Percentiles rank a stretch among this genome's conserved stretches.
phyloP scores from a whole-genome alignment of 2,329 filamentous ascomycete genomes.

The Aureobasidium sp. region DNA sequence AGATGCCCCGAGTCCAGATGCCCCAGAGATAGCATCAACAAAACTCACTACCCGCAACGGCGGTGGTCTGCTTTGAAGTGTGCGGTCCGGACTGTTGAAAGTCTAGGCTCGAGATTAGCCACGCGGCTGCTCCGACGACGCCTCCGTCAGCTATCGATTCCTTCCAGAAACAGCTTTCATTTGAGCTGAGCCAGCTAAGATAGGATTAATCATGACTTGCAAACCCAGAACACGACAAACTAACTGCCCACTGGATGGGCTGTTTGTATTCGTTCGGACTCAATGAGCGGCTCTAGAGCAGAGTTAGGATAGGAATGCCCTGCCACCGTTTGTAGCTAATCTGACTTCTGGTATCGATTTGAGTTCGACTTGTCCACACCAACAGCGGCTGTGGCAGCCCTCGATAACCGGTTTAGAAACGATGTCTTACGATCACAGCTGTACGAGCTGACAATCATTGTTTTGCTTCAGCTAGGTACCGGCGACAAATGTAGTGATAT shows the following conservation, averaged over 20 bases:
- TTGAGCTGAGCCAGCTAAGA: background rate
- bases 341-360: background rate
- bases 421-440: background rate
- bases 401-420: background rate
- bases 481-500: background rate
- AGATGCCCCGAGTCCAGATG: background rate
- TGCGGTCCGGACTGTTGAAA: background rate
- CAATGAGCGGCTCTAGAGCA: background rate
- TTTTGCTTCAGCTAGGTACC: background rate
- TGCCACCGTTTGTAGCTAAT: background rate
- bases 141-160: background rate
- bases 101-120: background rate
- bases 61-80: background rate
- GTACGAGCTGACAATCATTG: background rate
- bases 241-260: background rate
- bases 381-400: background rate
- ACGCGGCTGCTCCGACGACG: background rate
- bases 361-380: background rate
- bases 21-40: background rate
- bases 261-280: background rate
- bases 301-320: no score
- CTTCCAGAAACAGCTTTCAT: background rate
- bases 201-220: background rate
- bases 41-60: background rate
- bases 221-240: background rate